phyloP scores from a whole-genome alignment of 805 yeast genomes.

The Kodamaea hsintzibuensis region DNA sequence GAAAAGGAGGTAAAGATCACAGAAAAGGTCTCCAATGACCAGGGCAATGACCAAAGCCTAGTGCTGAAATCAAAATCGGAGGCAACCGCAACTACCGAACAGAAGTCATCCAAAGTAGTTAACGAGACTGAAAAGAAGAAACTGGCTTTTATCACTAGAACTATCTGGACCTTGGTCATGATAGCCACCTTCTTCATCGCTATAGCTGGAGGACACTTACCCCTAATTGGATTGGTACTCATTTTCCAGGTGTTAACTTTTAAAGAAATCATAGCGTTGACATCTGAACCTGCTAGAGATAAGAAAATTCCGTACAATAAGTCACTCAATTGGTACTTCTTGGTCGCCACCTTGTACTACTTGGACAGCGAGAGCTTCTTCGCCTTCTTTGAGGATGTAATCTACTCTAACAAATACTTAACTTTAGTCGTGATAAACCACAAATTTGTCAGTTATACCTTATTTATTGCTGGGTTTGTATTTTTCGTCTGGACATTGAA shows the following conservation, averaged over 20 bases:
- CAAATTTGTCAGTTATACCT: slow-evolving; percentile 76
- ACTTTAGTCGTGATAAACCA: slow-evolving; percentile 73
- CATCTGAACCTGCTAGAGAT: slow-evolving; percentile 81
- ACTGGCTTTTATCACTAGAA: slow-evolving; percentile 81
- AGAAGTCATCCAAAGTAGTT: slow-evolving; percentile 12
- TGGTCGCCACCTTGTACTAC: slow-evolving; percentile 83
- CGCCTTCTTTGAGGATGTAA: slow-evolving; percentile 57
- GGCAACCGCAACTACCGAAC: background rate
- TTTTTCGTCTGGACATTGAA: slow-evolving; percentile 86
- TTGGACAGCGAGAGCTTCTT: slow-evolving; percentile 84
- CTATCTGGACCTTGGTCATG: slow-evolving; percentile 94
- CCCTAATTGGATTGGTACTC: slow-evolving; percentile 71
- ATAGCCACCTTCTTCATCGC: slow-evolving; percentile 67
- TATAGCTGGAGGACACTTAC: slow-evolving; percentile 80
- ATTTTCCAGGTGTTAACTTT: slow-evolving; percentile 80
- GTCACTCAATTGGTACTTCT: slow-evolving; percentile 89
- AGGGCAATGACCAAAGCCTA: background rate
- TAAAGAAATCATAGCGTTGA: slow-evolving; percentile 84
- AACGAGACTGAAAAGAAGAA: slow-evolving; percentile 65
- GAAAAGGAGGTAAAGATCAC: background rate
- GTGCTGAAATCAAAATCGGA: background rate
- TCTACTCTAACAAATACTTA: slow-evolving; percentile 53
- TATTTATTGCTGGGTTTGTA: slow-evolving; percentile 85
- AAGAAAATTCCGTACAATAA: slow-evolving; percentile 80
- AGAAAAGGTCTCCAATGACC: background rate